Percentiles rank a stretch among this genome's conserved stretches.
These are phyloP conservation scores for Suillus paluster DNA, from an alignment of 768 basidiomycete species.

Conservation along the genomic window DNA sequence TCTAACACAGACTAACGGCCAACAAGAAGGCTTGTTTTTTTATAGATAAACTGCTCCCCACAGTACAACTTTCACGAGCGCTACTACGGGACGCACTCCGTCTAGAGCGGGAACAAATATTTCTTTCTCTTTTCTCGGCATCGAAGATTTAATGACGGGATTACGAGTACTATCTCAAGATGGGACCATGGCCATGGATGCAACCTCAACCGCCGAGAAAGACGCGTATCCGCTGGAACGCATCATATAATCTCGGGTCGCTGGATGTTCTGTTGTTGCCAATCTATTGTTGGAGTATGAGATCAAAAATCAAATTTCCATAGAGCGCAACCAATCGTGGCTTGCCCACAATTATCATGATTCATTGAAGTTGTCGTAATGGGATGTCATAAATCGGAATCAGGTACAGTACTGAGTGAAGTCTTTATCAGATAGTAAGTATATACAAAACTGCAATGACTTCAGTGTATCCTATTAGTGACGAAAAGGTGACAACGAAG, in stretches of 20 bases:
- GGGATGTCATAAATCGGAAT: slow-evolving; percentile 3
- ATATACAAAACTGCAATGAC: slow-evolving; percentile 8
- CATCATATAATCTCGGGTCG: slow-evolving; percentile 1
- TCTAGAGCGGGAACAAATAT: background rate
- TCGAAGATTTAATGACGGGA: background rate
- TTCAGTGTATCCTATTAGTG: slow-evolving; percentile 5
- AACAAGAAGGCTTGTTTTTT: background rate
- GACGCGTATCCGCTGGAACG: background rate
- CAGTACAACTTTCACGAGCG: background rate
- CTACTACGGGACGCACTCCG: background rate
- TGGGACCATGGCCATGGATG: no score
- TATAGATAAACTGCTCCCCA: background rate
- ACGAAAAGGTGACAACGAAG: background rate
- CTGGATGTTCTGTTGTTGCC: slow-evolving; percentile 4
- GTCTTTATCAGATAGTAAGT: slow-evolving; percentile 8
- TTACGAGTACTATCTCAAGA: background rate
- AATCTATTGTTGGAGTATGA: slow-evolving; percentile 4
- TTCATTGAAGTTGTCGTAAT: background rate
- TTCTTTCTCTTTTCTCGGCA: background rate
- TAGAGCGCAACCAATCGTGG: slow-evolving; percentile 2
- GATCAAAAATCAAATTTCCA: background rate
- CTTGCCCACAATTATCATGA: background rate
- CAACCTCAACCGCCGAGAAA: background rate
- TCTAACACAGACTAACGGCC: background rate
- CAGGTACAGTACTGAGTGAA: slow-evolving; percentile 10